Conservation (phyloP, 345 rosid species). For the Hevea brasiliensis region DNA sequence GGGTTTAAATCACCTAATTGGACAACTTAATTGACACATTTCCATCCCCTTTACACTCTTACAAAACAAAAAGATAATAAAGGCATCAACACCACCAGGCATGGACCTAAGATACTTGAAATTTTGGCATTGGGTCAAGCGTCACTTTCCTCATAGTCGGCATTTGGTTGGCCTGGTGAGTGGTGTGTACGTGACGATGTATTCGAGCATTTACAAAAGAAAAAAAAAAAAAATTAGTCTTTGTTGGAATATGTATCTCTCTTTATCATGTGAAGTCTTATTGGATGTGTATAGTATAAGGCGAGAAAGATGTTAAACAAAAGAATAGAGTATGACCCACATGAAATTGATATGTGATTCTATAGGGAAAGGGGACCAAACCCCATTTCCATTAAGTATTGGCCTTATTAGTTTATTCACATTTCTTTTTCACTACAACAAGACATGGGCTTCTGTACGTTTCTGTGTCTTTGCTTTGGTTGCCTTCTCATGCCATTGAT, state of each 20-base stretch:
- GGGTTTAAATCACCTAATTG: slow-evolving; percentile 32
- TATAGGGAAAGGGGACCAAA: slow-evolving; percentile 27
- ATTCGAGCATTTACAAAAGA: slow-evolving; percentile 1
- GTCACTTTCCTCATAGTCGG: slow-evolving; percentile 35
- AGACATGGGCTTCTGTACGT: slow-evolving; percentile 9
- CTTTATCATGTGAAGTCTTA: too few relatives aligned
- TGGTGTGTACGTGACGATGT: slow-evolving; percentile 39
- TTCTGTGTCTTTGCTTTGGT: not conserved
- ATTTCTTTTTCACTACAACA: slow-evolving; percentile 14
- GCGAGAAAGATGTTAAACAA: slow-evolving; percentile 6
- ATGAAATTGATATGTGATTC: slow-evolving; percentile 40
- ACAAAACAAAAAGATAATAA: slow-evolving; percentile 3
- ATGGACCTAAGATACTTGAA: slow-evolving; percentile 36
- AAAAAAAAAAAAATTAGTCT: too few relatives aligned
- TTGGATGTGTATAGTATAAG: too few relatives aligned
- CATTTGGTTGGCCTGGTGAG: slow-evolving; percentile 37
- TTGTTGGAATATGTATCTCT: too few relatives aligned
- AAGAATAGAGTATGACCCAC: slow-evolving; percentile 24
- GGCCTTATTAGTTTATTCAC: slow-evolving; percentile 9
- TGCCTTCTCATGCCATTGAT: not conserved
- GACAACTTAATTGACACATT: slow-evolving; percentile 51
- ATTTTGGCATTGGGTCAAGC: slow-evolving; percentile 40
- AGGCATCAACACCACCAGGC: slow-evolving; percentile 19
- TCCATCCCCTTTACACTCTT: not conserved
- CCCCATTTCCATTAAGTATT: not conserved